Conservation (phyloP, 441 rosid species). For the Oxalis stricta region DNA sequence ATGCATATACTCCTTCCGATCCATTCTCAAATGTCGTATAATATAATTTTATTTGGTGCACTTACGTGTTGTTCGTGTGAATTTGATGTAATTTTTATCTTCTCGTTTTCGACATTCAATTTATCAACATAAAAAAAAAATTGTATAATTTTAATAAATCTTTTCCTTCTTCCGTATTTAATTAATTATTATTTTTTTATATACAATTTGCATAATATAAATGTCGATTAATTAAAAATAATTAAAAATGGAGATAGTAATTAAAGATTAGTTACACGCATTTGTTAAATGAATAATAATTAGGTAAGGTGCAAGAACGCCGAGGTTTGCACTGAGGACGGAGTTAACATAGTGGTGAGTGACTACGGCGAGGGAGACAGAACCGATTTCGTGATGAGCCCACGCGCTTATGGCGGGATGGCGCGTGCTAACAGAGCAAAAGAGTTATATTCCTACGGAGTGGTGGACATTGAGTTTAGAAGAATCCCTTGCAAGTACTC, state of each 20-base stretch:
- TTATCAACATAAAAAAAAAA: no score
- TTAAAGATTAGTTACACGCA: no score
- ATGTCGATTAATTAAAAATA: no score
- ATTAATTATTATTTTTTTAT: no score
- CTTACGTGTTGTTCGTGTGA: no score
- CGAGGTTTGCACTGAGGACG: constrained; percentile 44
- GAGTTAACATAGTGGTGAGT: constrained; percentile 54
- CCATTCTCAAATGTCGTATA: background rate
- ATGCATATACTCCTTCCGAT: background rate
- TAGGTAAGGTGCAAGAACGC: constrained; percentile 71
- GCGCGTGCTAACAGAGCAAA: constrained; percentile 23
- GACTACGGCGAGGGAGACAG: constrained; percentile 82
- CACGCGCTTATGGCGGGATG: constrained; percentile 46
- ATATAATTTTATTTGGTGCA: no score
- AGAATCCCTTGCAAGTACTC: constrained; percentile 53
- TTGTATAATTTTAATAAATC: no score
- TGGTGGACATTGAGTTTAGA: constrained; percentile 55
- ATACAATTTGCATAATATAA: no score
- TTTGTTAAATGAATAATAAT: background rate
- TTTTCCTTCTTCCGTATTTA: no score
- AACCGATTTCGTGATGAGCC: constrained; percentile 76
- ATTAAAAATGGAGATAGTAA: no score
- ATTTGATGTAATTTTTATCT: no score
- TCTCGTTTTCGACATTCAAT: no score
- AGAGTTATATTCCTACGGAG: constrained; percentile 47